Evolutionary conservation across 257 asterid species (phyloP).

Genomic region (Przewalskia tangutica): DNA sequence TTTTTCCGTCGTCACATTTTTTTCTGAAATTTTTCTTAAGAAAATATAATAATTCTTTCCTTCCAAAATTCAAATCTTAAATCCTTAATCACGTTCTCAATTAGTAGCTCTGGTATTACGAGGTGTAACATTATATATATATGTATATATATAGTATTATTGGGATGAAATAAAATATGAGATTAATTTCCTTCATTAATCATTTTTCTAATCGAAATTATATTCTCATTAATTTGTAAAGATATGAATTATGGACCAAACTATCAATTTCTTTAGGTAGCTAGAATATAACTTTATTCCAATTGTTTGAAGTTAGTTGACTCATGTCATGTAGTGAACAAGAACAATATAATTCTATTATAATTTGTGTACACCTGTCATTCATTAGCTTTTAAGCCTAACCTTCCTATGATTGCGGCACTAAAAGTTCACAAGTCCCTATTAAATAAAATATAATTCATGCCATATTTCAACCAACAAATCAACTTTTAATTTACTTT

Average conservation of each 20-base stretch:
- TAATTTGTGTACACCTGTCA: conserved; percentile 1
- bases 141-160: too few relatives aligned
- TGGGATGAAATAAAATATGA: too few relatives aligned
- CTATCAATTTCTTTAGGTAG: not conserved
- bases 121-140: too few relatives aligned
- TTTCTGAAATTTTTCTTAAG: too few relatives aligned
- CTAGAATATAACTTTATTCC: conserved; percentile 1
- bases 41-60: too few relatives aligned
- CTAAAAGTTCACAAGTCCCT: conserved; percentile 8
- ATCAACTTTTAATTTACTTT: not conserved
- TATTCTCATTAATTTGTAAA: not conserved
- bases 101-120: too few relatives aligned
- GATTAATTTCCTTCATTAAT: too few relatives aligned
- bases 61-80: too few relatives aligned
- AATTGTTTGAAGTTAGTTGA: not conserved
- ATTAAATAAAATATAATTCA: not conserved
- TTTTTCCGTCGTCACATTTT: too few relatives aligned
- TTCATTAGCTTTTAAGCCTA: conserved; percentile 9
- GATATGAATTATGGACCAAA: not conserved
- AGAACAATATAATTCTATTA: not conserved
- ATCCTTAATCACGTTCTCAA: too few relatives aligned
- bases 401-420: conserved; percentile 2
- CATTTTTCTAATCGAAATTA: not conserved
- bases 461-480: conserved; percentile 3
- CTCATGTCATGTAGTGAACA: conserved; percentile 2